Conservation (phyloP, 1,284 basidiomycete genomes). For the Fomitopsis pinicola region DNA sequence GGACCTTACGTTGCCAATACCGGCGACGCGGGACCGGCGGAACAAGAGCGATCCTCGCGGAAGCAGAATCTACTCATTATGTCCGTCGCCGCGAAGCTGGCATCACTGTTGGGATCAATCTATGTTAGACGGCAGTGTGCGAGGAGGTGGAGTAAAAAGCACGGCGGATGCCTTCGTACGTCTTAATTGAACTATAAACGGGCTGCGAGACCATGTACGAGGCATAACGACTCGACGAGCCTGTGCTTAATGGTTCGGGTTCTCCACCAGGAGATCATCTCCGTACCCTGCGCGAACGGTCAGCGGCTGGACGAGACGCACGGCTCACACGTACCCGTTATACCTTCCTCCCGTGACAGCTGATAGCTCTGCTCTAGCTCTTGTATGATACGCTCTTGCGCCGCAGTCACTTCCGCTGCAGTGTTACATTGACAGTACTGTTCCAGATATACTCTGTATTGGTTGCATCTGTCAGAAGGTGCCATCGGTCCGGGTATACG, state of each 20-base stretch:
- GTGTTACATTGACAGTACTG: conserved; percentile 70
- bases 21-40: not conserved
- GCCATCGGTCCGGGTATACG: not conserved
- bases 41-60: not conserved
- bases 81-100: not conserved
- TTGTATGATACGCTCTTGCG: conserved; percentile 71
- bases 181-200: not conserved
- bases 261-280: conserved; percentile 5
- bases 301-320: not conserved
- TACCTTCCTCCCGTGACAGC: conserved; percentile 29
- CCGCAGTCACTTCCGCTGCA: conserved; percentile 56
- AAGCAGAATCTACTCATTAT: not conserved
- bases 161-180: no score
- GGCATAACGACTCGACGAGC: not conserved
- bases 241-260: conserved; percentile 4
- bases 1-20: not conserved
- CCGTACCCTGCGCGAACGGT: conserved; percentile 1
- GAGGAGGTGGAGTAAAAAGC: no score
- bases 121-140: not conserved
- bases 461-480: not conserved
- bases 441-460: conserved; percentile 54
- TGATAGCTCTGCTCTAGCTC: conserved; percentile 68
- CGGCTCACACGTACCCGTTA: not conserved
- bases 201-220: not conserved
- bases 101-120: not conserved